These are phyloP conservation scores for Lasiodiplodia hormozganensis DNA, from an alignment of 2,329 filamentous ascomycete genomes.

Conservation along the genomic window DNA sequence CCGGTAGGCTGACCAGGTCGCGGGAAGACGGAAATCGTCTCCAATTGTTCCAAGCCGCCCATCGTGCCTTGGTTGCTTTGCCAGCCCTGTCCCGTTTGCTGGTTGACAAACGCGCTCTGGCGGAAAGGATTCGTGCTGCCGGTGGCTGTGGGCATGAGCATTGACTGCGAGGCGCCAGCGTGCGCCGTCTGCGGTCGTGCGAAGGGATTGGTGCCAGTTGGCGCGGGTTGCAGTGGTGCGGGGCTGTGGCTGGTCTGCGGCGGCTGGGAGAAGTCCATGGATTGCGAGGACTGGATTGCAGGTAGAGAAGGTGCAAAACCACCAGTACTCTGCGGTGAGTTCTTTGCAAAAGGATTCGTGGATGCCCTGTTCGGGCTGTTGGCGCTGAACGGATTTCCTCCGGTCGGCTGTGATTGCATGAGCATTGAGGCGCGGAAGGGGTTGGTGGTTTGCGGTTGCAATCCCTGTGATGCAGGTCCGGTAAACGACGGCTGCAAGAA, in stretches of 20 bases:
- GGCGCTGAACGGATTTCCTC: conserved; percentile 33
- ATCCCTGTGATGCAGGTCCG: conserved; percentile 46
- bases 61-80: conserved; percentile 82
- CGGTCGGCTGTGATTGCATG: conserved; percentile 38
- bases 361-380: conserved; percentile 65
- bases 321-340: conserved; percentile 42
- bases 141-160: conserved; percentile 73
- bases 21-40: conserved; percentile 85
- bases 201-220: conserved; percentile 77
- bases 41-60: conserved; percentile 78
- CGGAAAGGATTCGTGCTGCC: conserved; percentile 95
- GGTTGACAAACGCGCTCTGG: conserved; percentile 88
- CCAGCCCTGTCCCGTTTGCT: conserved; percentile 87
- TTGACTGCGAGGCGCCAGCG: conserved; percentile 36
- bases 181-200: conserved; percentile 55
- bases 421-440: conserved; percentile 71
- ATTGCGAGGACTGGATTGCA: conserved; percentile 35
- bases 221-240: conserved; percentile 59
- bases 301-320: conserved; percentile 26
- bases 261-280: conserved; percentile 37
- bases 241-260: conserved; percentile 40
- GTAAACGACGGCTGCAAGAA: conserved; percentile 23
- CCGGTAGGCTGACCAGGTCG: conserved; percentile 47
- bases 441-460: conserved; percentile 70
- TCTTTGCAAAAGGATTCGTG: conserved; percentile 87